Conservation (phyloP, 2,329 filamentous ascomycete genomes). For the Epichloe hybrida region DNA sequence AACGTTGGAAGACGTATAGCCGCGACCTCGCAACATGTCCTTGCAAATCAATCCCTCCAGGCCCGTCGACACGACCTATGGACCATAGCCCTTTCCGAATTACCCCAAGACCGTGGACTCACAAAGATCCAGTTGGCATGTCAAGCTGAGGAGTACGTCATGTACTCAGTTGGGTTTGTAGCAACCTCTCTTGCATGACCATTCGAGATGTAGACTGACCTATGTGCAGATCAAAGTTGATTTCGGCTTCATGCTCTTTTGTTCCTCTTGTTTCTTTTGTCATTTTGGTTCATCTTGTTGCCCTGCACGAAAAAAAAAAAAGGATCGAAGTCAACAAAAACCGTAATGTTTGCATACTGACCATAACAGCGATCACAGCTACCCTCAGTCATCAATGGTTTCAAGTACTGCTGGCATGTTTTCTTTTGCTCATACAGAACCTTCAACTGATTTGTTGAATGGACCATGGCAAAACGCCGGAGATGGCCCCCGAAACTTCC, state of each 20-base stretch:
- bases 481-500: slow-evolving; percentile 49
- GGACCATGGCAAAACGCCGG: slow-evolving; percentile 42
- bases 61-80: not conserved
- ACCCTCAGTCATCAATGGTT: slow-evolving; percentile 36
- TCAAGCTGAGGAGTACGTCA: not conserved
- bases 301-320: not conserved
- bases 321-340: not conserved
- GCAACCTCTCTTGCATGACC: slow-evolving; percentile 5
- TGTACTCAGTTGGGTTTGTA: slow-evolving; percentile 15
- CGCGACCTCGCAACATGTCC: not conserved
- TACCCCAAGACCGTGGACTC: not conserved
- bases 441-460: slow-evolving; percentile 39
- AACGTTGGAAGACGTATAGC: not conserved
- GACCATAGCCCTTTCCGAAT: not conserved
- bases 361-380: slow-evolving; percentile 43
- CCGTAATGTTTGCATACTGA: slow-evolving; percentile 42
- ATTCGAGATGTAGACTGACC: slow-evolving; percentile 13
- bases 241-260: slow-evolving; percentile 23
- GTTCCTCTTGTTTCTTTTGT: slow-evolving; percentile 9
- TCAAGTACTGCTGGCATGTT: slow-evolving; percentile 37
- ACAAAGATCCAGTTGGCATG: not conserved
- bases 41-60: not conserved
- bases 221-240: slow-evolving; percentile 44
- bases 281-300: not conserved
- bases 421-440: slow-evolving; percentile 47